Evolutionary conservation across 805 yeast species (phyloP), one percentile per base, ranked within the genome.

Genomic region (Wickerhamomyces xylosicus): DNA sequence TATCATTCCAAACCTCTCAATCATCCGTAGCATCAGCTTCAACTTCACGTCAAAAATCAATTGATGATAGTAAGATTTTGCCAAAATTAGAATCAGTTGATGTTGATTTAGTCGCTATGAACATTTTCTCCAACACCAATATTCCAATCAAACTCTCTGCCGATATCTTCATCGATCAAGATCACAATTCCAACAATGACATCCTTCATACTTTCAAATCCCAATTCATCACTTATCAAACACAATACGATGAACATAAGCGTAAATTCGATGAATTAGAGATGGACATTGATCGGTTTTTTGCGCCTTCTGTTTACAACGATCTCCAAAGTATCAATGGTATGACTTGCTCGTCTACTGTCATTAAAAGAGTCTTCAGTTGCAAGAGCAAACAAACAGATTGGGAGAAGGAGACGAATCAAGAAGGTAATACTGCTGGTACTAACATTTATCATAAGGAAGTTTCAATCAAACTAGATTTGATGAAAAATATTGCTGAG

Each of bases 101-200:
- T 0, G 53, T 62, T 2, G 58, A 54, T 19, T 46, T 65, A 19
- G 31, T 63, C 5, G 59, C 54, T n/a, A 50, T 63, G 10, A 63
- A 64, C 22, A 52, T 52, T 5, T 56, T 44, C 33, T 63, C 69
- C 0, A 56, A 49, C 8, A 46, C 53, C 19, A 57, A 67, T 1
- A 64, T 69, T 33, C 74, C 75, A 15, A 50, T 69, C 15, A 60
- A 60, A 37, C 42, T 69, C n/a, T 59, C 63, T 16, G 44, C 60
- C 1, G 60, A 57, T 36, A 38, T 60, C 20, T 44, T 63, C 17
- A 31, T 52, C 29, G 49, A 53, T 33, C 37, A 49, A 16, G 40
- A 41, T 31, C 5, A 13, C 7, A 34, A 6, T 19, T 9, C 5
- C 5, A 48, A 48, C 2, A 53, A 48, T 27, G 39, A 35, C 33